These are phyloP conservation scores for Ascoidea tarda DNA, from an alignment of 805 yeast species.

Conservation along the genomic window DNA sequence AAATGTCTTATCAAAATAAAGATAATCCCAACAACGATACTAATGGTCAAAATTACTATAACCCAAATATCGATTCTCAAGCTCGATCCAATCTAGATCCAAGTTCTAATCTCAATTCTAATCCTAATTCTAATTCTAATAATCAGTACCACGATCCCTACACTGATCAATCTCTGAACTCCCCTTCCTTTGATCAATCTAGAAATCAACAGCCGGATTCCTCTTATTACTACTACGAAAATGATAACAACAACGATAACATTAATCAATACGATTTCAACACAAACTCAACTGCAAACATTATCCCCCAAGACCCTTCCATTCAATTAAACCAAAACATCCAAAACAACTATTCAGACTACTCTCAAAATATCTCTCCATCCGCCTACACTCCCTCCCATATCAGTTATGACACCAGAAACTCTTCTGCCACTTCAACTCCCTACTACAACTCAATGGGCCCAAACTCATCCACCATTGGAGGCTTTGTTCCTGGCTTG, in stretches of 20 bases:
- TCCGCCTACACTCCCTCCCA: constrained; percentile 77
- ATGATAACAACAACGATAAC: too few relatives aligned
- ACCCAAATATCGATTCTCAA: not conserved
- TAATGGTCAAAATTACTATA: not conserved
- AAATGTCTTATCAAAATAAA: too few relatives aligned
- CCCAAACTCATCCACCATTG: constrained; percentile 12
- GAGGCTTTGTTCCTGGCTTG: constrained; percentile 48
- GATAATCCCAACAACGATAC: too few relatives aligned
- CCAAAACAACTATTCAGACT: constrained; percentile 49
- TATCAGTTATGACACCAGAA: constrained; percentile 72
- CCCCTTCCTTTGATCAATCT: not conserved
- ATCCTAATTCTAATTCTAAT: not conserved
- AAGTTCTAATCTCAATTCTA: too few relatives aligned
- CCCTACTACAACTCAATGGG: constrained; percentile 62
- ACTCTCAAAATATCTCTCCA: constrained; percentile 46
- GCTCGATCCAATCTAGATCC: not conserved
- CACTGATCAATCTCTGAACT: not conserved
- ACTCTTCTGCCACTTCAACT: constrained; percentile 80
- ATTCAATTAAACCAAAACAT: too few relatives aligned
- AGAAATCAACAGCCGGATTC: not conserved
- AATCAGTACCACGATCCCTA: not conserved
- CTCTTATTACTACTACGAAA: not conserved
- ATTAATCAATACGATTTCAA: too few relatives aligned
- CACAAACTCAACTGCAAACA: too few relatives aligned
- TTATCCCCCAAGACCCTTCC: too few relatives aligned